Evolutionary conservation across 2,329 filamentous ascomycete species (phyloP), one percentile per base, ranked within the genome.

Genomic region (Pseudonectria foliicola): DNA sequence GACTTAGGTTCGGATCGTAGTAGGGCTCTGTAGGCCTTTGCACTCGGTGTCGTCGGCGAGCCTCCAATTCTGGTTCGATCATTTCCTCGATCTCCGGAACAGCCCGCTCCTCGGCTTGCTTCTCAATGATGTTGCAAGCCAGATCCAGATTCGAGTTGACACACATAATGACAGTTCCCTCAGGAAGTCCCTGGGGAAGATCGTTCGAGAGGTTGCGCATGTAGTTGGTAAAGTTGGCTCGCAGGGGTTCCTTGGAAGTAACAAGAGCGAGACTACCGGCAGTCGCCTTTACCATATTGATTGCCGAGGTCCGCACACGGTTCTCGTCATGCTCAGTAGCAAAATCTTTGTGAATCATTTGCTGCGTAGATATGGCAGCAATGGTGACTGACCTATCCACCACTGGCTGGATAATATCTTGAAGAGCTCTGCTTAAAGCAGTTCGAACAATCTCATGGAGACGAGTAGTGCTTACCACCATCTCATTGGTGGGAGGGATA

Each of bases 341-440:
- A 56, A 96, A 98, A 57, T 98, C 92, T 58, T 98, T 98, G 49
- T 85, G 81, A 27, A 98, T 85, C 63, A 98, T 85, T 60, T 96
- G 88, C 42, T 88, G 84, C 0, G 93, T 95, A 3, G 90, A 94
- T 40, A 98, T 96, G 2, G 90, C 90, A 29, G 92, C 92, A 57
- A 98, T 98, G 0, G 93, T 96, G 26, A 98, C 90, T 3, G 92
- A 98, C 35, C 92, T 78, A 59, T 98, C 93, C 11, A 98, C 93
- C 2, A 98, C 92, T 15, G 92, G 93, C 34, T 90, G 87, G 41
- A 98, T 96, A 37, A 98, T 98, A 54, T 98, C 93, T 40, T 87
- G 82, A 27, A 98, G 82, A 23, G 93, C 90, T 40, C 88, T 83
- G 30, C 86, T 87, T 35, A 95, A 83, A 25, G 93, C 89, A 30